Evolutionary conservation across 768 basidiomycete species (phyloP).

Genomic region (Suillus decipiens): DNA sequence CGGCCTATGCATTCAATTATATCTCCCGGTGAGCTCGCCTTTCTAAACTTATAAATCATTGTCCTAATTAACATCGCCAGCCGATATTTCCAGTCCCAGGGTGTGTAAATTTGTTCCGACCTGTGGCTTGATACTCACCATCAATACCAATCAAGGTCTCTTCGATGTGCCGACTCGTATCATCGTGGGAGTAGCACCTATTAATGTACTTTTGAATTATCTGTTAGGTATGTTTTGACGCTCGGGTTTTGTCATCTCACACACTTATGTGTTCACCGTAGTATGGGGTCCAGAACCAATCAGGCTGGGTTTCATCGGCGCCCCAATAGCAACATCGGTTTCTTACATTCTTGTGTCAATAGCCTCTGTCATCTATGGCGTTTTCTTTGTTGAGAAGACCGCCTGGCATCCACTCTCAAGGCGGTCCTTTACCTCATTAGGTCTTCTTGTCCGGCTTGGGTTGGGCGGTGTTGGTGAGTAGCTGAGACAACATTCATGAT

Average conservation of each 20-base stretch:
- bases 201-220: conserved; percentile 79
- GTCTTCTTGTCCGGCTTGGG: conserved; percentile 72
- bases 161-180: conserved; percentile 83
- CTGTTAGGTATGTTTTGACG: conserved; percentile 54
- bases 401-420: conserved; percentile 84
- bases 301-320: conserved; percentile 87
- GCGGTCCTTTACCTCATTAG: conserved; percentile 63
- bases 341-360: conserved; percentile 82
- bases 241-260: neutral
- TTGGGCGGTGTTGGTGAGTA: conserved; percentile 72
- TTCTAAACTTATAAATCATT: neutral
- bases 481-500: neutral
- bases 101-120: conserved; percentile 30
- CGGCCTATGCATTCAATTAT: conserved; percentile 59
- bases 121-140: neutral
- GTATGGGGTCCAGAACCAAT: conserved; percentile 84
- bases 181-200: conserved; percentile 75
- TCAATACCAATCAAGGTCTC: conserved; percentile 45
- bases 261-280: conserved; percentile 17
- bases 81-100: conserved; percentile 70
- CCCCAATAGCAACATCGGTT: conserved; percentile 85
- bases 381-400: conserved; percentile 62
- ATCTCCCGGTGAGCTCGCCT: conserved; percentile 44
- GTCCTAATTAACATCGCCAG: conserved; percentile 14
- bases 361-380: conserved; percentile 60